Evolutionary conservation across 805 yeast species (phyloP).

Genomic region (Candida rishiriensis): DNA sequence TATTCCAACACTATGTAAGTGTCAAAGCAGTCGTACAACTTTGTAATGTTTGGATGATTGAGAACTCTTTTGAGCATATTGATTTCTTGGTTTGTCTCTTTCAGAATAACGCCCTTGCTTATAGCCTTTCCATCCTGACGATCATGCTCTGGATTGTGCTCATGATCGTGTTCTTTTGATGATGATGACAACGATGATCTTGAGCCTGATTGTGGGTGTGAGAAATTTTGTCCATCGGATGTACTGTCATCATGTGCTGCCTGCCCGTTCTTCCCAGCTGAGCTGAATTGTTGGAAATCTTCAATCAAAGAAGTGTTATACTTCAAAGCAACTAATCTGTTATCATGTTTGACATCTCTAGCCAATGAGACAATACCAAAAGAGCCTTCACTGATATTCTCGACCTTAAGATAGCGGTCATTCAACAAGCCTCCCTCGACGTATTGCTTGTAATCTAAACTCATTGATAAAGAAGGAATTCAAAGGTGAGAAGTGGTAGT

Average conservation of each 20-base stretch:
- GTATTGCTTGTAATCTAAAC: conserved; percentile 26
- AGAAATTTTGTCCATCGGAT: no score
- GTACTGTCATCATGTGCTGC: not conserved
- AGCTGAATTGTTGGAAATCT: conserved; percentile 26
- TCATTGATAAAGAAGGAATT: conserved; percentile 5
- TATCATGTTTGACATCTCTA: conserved; percentile 48
- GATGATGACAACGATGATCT: not conserved
- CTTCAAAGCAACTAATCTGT: conserved; percentile 74
- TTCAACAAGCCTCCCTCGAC: conserved; percentile 44
- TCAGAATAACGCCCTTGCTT: conserved; percentile 34
- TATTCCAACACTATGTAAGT: conserved; percentile 63
- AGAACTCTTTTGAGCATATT: conserved; percentile 61
- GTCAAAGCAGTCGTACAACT: conserved; percentile 46
- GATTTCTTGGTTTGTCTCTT: conserved; percentile 67
- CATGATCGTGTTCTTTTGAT: conserved; percentile 8
- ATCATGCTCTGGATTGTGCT: conserved; percentile 7
- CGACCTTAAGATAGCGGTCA: conserved; percentile 60
- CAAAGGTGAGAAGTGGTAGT: no score
- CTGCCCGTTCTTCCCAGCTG: conserved; percentile 13
- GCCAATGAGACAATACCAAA: conserved; percentile 91
- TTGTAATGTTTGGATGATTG: conserved; percentile 42
- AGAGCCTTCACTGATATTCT: conserved; percentile 85
- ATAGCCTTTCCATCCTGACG: conserved; percentile 5
- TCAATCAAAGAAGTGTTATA: conserved; percentile 63
- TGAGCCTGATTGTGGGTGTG: no score